Conservation (phyloP, 208 protist genomes). For the Trypanosoma congolense region DNA sequence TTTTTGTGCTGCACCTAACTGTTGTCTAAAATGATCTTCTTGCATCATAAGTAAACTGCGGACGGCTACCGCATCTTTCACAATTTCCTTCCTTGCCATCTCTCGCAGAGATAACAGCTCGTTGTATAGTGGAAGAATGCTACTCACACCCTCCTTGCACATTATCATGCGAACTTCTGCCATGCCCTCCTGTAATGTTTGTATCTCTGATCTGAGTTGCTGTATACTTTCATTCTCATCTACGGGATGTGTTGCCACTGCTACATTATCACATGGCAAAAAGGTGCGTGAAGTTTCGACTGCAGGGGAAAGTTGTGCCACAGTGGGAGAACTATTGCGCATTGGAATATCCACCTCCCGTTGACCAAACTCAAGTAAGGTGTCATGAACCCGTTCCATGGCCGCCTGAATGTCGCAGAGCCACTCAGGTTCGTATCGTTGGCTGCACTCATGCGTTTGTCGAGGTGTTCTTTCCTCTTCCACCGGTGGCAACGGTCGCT, state of each 20-base stretch:
- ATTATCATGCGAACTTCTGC: constrained; percentile 42
- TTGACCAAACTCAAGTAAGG: background rate
- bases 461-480: background rate
- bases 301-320: background rate
- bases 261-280: constrained; percentile 1
- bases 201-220: constrained; percentile 17
- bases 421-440: background rate
- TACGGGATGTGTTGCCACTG: background rate
- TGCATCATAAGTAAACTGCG: constrained; percentile 19
- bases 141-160: constrained; percentile 30
- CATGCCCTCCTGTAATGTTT: constrained; percentile 14
- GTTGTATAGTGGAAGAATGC: constrained; percentile 44
- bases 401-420: background rate
- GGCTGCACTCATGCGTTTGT: no score
- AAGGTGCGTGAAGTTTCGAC: background rate
- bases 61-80: constrained; percentile 13
- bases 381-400: background rate
- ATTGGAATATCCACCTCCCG: background rate
- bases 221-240: no score
- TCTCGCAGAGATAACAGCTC: constrained; percentile 45
- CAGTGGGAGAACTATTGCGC: background rate
- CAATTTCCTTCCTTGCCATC: constrained; percentile 8
- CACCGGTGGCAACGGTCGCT: no score
- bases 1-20: constrained; percentile 4
- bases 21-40: constrained; percentile 14